phyloP scores from a whole-genome alignment of 129 eudicot genomes.

The Centrapalus pauciflorus region DNA sequence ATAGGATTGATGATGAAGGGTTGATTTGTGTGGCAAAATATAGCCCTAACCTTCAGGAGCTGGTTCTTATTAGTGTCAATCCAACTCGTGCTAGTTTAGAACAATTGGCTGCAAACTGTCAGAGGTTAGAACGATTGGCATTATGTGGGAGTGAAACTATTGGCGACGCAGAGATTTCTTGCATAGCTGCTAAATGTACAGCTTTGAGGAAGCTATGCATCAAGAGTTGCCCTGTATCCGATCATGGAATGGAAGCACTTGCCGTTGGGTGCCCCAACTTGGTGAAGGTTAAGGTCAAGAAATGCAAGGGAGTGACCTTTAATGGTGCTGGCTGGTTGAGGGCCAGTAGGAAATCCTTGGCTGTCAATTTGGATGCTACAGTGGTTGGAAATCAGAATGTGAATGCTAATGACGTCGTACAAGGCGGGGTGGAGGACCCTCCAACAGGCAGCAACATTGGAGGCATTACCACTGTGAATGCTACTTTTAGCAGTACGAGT shows the following conservation, averaged over 20 bases:
- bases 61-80: slow-evolving; percentile 62
- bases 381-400: slow-evolving; percentile 42
- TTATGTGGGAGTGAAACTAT: slow-evolving; percentile 69
- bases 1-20: slow-evolving; percentile 59
- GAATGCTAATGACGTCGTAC: slow-evolving; percentile 27
- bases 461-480: slow-evolving; percentile 17
- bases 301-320: slow-evolving; percentile 58
- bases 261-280: slow-evolving; percentile 78
- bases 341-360: slow-evolving; percentile 44
- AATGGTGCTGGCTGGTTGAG: slow-evolving; percentile 62
- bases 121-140: slow-evolving; percentile 56
- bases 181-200: slow-evolving; percentile 63
- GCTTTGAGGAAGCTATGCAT: slow-evolving; percentile 72
- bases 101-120: slow-evolving; percentile 45
- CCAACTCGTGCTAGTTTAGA: slow-evolving; percentile 49
- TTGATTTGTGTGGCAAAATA: slow-evolving; percentile 46
- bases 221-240: slow-evolving; percentile 72
- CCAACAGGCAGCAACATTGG: slow-evolving; percentile 1
- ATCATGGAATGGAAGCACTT: slow-evolving; percentile 67
- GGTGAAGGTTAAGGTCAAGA: slow-evolving; percentile 81
- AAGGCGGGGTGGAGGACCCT: slow-evolving; percentile 19
- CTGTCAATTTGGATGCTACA: slow-evolving; percentile 50
- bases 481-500: slow-evolving; percentile 25
- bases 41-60: slow-evolving; percentile 58
- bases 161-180: slow-evolving; percentile 62